Percentiles rank a stretch among this genome's conserved stretches.
phyloP scores from a whole-genome alignment of 2,329 filamentous ascomycete species.

The Venturia pyrina region DNA sequence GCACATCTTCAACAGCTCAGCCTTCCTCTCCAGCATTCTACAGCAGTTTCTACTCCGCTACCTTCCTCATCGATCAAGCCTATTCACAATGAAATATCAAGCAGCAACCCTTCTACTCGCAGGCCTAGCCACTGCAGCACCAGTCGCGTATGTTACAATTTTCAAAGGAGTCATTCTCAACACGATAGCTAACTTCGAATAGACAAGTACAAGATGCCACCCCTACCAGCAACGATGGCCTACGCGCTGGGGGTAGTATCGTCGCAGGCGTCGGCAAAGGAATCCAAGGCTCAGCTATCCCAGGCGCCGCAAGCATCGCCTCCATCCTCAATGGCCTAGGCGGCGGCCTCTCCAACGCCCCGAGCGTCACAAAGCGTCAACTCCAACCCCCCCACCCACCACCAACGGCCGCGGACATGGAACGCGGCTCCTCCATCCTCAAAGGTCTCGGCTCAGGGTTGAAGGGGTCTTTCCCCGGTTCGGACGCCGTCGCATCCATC shows the following conservation, averaged over 20 bases:
- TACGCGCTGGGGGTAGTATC: neutral
- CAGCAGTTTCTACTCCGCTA: neutral
- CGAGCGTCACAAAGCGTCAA: neutral
- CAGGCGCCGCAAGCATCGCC: neutral
- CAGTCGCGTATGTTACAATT: neutral
- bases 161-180: too few species aligned
- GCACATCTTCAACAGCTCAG: neutral
- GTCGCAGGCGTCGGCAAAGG: neutral
- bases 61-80: neutral
- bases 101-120: neutral
- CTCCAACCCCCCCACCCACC: neutral
- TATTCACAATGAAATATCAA: neutral
- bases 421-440: neutral
- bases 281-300: neutral
- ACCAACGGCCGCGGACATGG: neutral
- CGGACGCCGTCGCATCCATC: neutral
- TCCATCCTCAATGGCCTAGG: neutral
- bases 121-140: neutral
- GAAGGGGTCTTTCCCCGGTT: neutral
- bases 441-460: neutral
- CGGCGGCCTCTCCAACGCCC: neutral
- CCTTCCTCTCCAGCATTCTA: neutral
- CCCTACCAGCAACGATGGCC: neutral
- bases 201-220: neutral
- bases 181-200: neutral